A percentile compares a stretch with the other conserved stretches of the same genome.
These are phyloP conservation scores for Torulaspora microellipsoides DNA, from an alignment of 805 yeast genomes.

Conservation along the genomic window DNA sequence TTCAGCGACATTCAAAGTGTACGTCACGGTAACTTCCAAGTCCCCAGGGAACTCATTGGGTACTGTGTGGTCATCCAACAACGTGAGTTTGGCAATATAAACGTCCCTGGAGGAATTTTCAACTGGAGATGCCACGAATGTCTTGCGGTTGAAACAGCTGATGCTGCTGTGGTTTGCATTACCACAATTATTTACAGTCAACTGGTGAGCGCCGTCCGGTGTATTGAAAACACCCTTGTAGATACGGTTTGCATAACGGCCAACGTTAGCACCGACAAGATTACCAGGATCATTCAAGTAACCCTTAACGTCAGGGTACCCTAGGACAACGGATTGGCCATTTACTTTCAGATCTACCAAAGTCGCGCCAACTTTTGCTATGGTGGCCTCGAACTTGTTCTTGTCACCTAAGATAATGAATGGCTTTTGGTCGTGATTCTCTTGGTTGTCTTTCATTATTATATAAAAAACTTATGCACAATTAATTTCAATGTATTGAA, in stretches of 20 bases:
- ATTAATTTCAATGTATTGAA: no score
- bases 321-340: conserved; percentile 39
- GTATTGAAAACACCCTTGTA: conserved; percentile 40
- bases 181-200: conserved; percentile 41
- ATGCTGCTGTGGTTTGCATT: conserved; percentile 53
- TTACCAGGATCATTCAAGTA: conserved; percentile 38
- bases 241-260: conserved; percentile 61
- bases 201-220: conserved; percentile 38
- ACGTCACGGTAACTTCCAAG: conserved; percentile 43
- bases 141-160: conserved; percentile 47
- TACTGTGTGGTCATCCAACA: conserved; percentile 38
- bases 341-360: conserved; percentile 41
- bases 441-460: conserved; percentile 1
- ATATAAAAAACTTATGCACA: neutral
- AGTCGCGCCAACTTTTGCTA: conserved; percentile 51
- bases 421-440: conserved; percentile 24
- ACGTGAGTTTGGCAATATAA: conserved; percentile 37
- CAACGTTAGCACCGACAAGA: conserved; percentile 60
- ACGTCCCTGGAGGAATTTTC: conserved; percentile 30
- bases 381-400: conserved; percentile 36
- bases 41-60: conserved; percentile 60
- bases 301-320: conserved; percentile 38
- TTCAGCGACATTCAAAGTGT: conserved; percentile 37
- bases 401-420: conserved; percentile 30
- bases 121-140: conserved; percentile 51